Evolutionary conservation across 805 yeast species (phyloP).

Genomic region (Sugiyamaella valdiviana): DNA sequence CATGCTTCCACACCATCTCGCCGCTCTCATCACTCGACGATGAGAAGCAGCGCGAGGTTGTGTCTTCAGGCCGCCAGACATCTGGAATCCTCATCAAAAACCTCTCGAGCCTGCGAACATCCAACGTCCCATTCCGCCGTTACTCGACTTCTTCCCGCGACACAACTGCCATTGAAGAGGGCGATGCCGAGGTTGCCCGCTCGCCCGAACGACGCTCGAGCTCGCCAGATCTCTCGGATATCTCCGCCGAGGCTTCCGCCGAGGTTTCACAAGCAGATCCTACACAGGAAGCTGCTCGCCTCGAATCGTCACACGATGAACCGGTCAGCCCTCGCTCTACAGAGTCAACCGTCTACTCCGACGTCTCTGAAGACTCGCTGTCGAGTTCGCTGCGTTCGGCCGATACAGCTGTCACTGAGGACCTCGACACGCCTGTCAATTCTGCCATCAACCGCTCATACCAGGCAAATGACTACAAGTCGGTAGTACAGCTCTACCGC

Average conservation of each 20-base stretch:
- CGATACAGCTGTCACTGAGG: no score
- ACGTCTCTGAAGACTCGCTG: no score
- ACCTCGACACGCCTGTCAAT: neutral
- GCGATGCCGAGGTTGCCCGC: slow-evolving; percentile 1
- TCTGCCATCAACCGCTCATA: neutral
- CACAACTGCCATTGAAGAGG: slow-evolving; percentile 4
- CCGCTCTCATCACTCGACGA: slow-evolving; percentile 22
- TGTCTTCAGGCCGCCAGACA: slow-evolving; percentile 1
- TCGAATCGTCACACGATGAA: no score
- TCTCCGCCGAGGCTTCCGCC: neutral
- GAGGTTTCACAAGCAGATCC: neutral
- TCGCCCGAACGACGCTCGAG: neutral
- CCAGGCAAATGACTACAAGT: neutral
- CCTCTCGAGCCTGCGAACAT: neutral
- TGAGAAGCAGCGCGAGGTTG: slow-evolving; percentile 18
- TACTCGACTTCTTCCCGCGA: neutral
- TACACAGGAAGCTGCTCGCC: no score
- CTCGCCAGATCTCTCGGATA: neutral
- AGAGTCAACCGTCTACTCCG: neutral
- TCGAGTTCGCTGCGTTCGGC: no score
- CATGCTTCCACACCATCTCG: slow-evolving; percentile 16
- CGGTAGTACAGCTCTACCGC: neutral
- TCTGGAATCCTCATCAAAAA: no score
- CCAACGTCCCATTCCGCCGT: neutral
- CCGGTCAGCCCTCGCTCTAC: no score